Percentiles rank a stretch among this genome's conserved stretches.
Evolutionary conservation across 106 monocot genomes (phyloP).

Genomic region (Acorus calamus): DNA sequence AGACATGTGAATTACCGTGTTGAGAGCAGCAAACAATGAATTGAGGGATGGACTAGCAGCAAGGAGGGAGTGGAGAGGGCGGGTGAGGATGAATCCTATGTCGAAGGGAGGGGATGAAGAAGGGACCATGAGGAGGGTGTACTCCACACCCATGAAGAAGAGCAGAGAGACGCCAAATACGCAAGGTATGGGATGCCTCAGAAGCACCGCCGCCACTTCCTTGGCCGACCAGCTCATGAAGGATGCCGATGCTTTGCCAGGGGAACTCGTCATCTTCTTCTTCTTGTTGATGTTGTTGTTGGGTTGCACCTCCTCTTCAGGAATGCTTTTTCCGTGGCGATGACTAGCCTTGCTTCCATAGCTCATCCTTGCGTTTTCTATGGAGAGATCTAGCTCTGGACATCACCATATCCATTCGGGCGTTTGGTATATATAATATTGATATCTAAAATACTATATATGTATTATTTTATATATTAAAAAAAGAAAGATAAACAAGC

Average conservation of each 20-base stretch:
- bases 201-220: conserved; percentile 3
- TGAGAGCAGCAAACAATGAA: conserved; percentile 63
- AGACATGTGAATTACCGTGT: conserved; percentile 80
- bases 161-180: conserved; percentile 31
- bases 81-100: conserved; percentile 61
- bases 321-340: too few relatives aligned
- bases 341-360: too few relatives aligned
- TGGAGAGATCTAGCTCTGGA: too few relatives aligned
- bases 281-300: too few relatives aligned
- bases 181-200: conserved; percentile 35
- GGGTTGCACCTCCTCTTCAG: too few relatives aligned
- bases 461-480: too few relatives aligned
- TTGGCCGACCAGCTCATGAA: conserved; percentile 3
- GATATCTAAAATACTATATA: too few relatives aligned
- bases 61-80: conserved; percentile 26
- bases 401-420: too few relatives aligned
- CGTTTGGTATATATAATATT: too few relatives aligned
- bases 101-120: conserved; percentile 51
- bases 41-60: conserved; percentile 51
- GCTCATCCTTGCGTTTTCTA: too few relatives aligned
- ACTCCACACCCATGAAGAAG: conserved; percentile 91
- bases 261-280: too few relatives aligned
- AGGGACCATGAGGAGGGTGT: conserved; percentile 75
- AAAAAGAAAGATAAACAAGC: too few relatives aligned
- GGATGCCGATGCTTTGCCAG: not conserved